These are phyloP conservation scores for Leishmania major DNA, from an alignment of 208 protist species.

Conservation along the genomic window DNA sequence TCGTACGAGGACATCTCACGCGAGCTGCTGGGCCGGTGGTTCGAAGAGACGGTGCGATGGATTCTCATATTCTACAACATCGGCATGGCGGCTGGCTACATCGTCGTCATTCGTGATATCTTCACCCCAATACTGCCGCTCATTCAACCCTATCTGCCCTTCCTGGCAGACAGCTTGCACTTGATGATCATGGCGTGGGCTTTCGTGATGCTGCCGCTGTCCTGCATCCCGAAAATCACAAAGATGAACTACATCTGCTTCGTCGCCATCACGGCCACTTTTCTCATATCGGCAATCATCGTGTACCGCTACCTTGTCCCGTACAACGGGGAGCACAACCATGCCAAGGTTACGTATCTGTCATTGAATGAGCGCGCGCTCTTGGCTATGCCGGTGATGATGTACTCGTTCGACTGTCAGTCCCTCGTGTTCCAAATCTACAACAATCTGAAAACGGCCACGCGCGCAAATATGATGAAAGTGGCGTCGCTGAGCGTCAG, in stretches of 20 bases:
- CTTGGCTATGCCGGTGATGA: constrained; percentile 70
- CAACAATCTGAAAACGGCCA: constrained; percentile 49
- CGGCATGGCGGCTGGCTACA: constrained; percentile 74
- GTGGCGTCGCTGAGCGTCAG: constrained; percentile 53
- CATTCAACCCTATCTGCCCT: constrained; percentile 48
- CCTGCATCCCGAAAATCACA: constrained; percentile 60
- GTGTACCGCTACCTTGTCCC: constrained; percentile 73
- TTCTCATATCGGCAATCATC: constrained; percentile 61
- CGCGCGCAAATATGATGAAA: constrained; percentile 55
- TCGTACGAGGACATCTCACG: constrained; percentile 85
- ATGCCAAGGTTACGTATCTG: constrained; percentile 24
- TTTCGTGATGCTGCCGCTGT: constrained; percentile 68
- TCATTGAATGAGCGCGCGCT: constrained; percentile 41
- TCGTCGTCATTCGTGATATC: constrained; percentile 78
- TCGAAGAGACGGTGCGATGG: constrained; percentile 70
- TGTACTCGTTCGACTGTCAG: constrained; percentile 89
- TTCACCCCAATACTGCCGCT: constrained; percentile 61
- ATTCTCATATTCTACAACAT: constrained; percentile 75
- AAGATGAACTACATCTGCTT: constrained; percentile 59
- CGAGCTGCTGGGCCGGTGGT: constrained; percentile 63
- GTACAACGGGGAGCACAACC: constrained; percentile 13
- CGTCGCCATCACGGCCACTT: constrained; percentile 67
- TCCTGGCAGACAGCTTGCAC: constrained; percentile 40
- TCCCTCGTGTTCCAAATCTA: constrained; percentile 83
- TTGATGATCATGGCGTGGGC: constrained; percentile 65